Evolutionary conservation across 2,329 filamentous ascomycete species (phyloP).

Genomic region (Fusarium haematococcum): DNA sequence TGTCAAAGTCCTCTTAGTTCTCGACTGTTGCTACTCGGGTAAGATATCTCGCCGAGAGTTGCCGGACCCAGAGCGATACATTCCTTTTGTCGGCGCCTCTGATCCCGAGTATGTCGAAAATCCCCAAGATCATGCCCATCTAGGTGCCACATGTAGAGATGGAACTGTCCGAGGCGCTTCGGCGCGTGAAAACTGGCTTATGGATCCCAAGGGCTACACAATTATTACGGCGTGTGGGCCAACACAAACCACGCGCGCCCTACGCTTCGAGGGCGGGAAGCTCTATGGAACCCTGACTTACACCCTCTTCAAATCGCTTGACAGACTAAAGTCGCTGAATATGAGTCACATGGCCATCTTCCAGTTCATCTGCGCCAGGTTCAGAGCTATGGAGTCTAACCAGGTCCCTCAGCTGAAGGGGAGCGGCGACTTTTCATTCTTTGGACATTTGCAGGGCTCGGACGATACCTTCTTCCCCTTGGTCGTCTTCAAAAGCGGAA

Average conservation of each 20-base stretch:
- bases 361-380: background rate
- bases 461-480: background rate
- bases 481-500: background rate
- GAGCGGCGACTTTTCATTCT: background rate
- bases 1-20: background rate
- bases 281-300: background rate
- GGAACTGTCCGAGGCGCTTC: background rate
- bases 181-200: background rate
- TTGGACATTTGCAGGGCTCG: background rate
- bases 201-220: background rate
- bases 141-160: background rate
- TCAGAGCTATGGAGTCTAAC: background rate
- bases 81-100: background rate
- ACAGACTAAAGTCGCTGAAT: background rate
- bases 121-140: background rate
- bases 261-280: fast-evolving
- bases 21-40: background rate
- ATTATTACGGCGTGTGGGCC: background rate
- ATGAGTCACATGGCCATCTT: background rate
- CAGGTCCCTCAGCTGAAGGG: background rate
- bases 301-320: background rate
- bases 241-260: background rate
- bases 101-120: background rate
- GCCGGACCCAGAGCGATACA: background rate
- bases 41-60: background rate